Conservation (phyloP, 2,329 filamentous ascomycete genomes). For the Pseudogymnoascus sp. region DNA sequence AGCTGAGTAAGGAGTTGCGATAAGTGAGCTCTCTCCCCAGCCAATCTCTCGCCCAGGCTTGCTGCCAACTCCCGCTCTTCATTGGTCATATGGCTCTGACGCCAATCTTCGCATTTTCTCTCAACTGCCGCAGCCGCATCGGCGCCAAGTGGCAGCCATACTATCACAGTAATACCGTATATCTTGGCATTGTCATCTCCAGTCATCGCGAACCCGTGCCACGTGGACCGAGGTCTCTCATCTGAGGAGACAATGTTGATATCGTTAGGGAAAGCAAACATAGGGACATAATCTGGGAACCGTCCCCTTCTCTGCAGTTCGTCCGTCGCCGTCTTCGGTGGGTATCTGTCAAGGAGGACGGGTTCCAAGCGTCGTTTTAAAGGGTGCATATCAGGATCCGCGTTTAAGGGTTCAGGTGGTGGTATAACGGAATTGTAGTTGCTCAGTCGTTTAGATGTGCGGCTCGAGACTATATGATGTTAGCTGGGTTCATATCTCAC, state of each 20-base stretch:
- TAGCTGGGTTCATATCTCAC: not conserved
- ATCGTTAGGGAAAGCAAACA: conserved; percentile 99
- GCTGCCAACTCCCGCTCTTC: conserved; percentile 88
- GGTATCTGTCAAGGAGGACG: conserved; percentile 90
- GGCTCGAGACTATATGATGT: conserved; percentile 50
- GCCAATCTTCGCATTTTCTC: conserved; percentile 74
- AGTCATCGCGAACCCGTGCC: conserved; percentile 99
- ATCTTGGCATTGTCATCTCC: conserved; percentile 84
- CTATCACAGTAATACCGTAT: conserved; percentile 82
- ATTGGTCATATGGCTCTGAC: conserved; percentile 77
- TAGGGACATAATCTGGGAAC: conserved; percentile 96
- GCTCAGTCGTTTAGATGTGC: conserved; percentile 81
- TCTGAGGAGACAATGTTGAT: conserved; percentile 95
- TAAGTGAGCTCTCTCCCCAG: conserved; percentile 78
- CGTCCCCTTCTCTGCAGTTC: conserved; percentile 71
- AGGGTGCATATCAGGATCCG: conserved; percentile 89
- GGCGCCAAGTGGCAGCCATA: conserved; percentile 83
- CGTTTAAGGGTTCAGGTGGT: conserved; percentile 79
- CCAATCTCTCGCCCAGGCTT: conserved; percentile 81
- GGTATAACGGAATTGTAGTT: conserved; percentile 99
- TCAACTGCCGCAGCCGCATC: conserved; percentile 79
- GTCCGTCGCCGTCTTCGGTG: conserved; percentile 71
- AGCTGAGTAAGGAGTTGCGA: conserved; percentile 80
- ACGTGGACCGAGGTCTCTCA: conserved; percentile 87
- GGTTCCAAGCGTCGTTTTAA: conserved; percentile 91